Evolutionary conservation across 192 early-diverging fungal genomes (phyloP), one percentile per base, ranked within the genome.

Genomic region (Backusella australiensis): DNA sequence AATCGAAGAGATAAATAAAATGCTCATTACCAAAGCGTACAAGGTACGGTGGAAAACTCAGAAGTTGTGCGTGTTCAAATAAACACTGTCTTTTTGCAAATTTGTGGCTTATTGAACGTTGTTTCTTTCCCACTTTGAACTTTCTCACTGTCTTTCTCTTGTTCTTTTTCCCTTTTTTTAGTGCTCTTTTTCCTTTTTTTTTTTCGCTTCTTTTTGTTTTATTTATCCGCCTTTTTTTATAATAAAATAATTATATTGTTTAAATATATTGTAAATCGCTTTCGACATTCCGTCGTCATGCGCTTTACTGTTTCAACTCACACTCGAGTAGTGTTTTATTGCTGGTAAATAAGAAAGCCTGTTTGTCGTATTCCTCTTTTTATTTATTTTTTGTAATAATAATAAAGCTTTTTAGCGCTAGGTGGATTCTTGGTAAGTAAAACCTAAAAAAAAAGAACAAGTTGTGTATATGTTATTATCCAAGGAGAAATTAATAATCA

Each of bases 391-490:
- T 21, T 38, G 14, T 35, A n/a, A 32, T 35, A 38, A 38, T 36
- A 34, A 14, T 49, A 53, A 34, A 78, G 77, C 35, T 78, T 78
- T 74, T 46, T 73, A 21, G 71, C 77, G n/a, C 66, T 78, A 44
- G 77, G 77, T 11, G 77, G 77, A 39, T 78, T 78, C 34, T 53
- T 78, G 41, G 77, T 78, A 67, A 78, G 72, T 29, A n/a, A 35
- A 39, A 67, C 0, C 3, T 15, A 29, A 35, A 63, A 56, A 17
- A 21, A 21, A 53, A n/a, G 35, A 29, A 34, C 3, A 63, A 21
- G 21, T 35, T 34, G 42, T 49, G 42, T 44, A 17, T 17, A 44
- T 59, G 17, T 63, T 63, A 38, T 34, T 63, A 35, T 36, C 53
- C 23, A 34, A 34, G 26, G 34, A 21, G 34, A 26, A 36, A 74